phyloP scores from a whole-genome alignment of 306 rosid genomes.

The Carpinus viminea region DNA sequence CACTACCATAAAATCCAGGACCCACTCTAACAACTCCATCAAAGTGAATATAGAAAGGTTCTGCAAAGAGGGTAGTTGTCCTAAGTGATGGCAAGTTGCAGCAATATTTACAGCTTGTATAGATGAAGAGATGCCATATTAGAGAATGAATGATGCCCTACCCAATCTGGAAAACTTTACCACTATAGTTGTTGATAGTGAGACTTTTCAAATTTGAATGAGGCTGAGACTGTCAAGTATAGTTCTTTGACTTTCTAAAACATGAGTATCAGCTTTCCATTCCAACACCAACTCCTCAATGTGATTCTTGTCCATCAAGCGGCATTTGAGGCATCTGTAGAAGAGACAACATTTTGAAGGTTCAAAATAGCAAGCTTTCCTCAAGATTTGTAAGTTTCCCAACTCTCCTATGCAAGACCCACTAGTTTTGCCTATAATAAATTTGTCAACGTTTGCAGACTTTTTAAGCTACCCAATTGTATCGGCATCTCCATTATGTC shows the following conservation, averaged over 20 bases:
- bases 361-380: slow-evolving; percentile 6
- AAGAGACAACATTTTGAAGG: slow-evolving; percentile 15
- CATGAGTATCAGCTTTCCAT: slow-evolving; percentile 3
- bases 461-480: slow-evolving; percentile 13
- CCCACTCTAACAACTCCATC: not conserved
- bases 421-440: slow-evolving; percentile 7
- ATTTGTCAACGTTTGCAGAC: slow-evolving; percentile 28
- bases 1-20: slow-evolving; percentile 12
- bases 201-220: slow-evolving; percentile 12
- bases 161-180: slow-evolving; percentile 27
- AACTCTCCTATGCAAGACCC: slow-evolving; percentile 17
- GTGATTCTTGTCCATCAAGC: slow-evolving; percentile 1
- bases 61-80: slow-evolving; percentile 7
- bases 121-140: slow-evolving; percentile 13
- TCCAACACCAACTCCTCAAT: slow-evolving; percentile 7
- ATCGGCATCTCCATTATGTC: slow-evolving; percentile 19
- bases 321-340: slow-evolving; percentile 5
- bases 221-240: slow-evolving; percentile 32
- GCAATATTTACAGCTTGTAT: not conserved
- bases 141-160: slow-evolving; percentile 20
- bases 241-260: not conserved
- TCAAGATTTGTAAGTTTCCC: slow-evolving; percentile 14
- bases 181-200: not conserved
- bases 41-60: slow-evolving; percentile 22
- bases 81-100: slow-evolving; percentile 3